Evolutionary conservation across 164 flowering plant genomes (phyloP).

Genomic region (Vitis labrusca): DNA sequence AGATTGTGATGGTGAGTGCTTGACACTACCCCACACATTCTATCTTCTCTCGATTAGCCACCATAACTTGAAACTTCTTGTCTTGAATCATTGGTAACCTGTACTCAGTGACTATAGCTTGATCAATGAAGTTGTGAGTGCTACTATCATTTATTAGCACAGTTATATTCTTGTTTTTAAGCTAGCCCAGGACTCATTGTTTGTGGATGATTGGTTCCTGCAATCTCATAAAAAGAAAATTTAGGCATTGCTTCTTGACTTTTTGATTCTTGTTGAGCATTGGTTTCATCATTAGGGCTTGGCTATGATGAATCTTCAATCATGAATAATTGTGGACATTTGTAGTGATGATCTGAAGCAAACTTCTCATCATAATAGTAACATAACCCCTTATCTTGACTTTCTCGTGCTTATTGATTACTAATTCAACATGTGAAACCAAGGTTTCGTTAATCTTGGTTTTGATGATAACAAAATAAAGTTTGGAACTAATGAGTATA

Average conservation of each 20-base stretch:
- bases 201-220: background rate
- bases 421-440: background rate
- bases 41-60: background rate
- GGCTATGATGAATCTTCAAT: background rate
- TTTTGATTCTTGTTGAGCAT: too few relatives aligned
- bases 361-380: background rate
- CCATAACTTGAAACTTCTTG: conserved; percentile 3
- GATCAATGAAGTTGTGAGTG: conserved; percentile 21
- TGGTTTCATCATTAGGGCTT: too few relatives aligned
- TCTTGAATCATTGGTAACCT: background rate
- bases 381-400: background rate
- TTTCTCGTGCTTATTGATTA: background rate
- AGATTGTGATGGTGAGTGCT: conserved; percentile 3
- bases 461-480: too few relatives aligned
- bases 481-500: too few relatives aligned
- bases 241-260: background rate
- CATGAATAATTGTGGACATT: conserved; percentile 3
- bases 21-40: background rate
- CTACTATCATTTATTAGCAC: conserved; percentile 14
- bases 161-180: background rate
- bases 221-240: conserved; percentile 15
- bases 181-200: background rate
- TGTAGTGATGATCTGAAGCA: background rate
- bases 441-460: too few relatives aligned
- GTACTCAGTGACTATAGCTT: background rate